Evolutionary conservation across 2,329 filamentous ascomycete species (phyloP).

Genomic region (Bertia moriformis): DNA sequence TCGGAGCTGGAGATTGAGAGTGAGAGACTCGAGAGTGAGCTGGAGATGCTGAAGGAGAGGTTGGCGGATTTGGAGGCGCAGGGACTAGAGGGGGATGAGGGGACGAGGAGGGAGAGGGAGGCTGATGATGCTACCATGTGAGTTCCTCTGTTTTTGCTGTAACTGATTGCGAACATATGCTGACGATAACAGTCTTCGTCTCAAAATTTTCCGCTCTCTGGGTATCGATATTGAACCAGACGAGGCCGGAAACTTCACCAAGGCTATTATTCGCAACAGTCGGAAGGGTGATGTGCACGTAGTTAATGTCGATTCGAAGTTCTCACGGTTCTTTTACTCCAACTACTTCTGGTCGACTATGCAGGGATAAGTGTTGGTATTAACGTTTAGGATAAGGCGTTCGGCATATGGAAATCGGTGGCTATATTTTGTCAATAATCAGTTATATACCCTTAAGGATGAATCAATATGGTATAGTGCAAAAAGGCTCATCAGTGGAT

Average conservation of each 20-base stretch:
- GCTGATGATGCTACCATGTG: constrained; percentile 35
- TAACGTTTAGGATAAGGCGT: neutral
- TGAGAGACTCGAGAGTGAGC: constrained; percentile 72
- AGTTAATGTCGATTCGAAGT: constrained; percentile 84
- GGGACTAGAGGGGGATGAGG: constrained; percentile 57
- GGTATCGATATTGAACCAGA: constrained; percentile 78
- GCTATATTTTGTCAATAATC: no score
- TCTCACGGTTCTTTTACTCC: constrained; percentile 80
- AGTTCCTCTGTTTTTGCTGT: no score
- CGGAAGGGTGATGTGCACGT: constrained; percentile 85
- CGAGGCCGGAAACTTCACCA: constrained; percentile 67
- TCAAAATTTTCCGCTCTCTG: constrained; percentile 81
- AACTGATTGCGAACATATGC: no score
- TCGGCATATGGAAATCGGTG: no score
- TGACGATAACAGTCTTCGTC: constrained; percentile 47
- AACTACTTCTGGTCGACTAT: constrained; percentile 93
- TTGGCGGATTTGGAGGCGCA: constrained; percentile 75
- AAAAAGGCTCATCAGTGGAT: no score
- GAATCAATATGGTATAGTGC: no score
- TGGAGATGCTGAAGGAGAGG: constrained; percentile 59
- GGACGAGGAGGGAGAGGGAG: constrained; percentile 18
- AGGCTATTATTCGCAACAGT: constrained; percentile 73
- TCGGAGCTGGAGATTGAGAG: constrained; percentile 84
- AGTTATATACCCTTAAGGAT: no score
- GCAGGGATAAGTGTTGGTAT: constrained; percentile 23